phyloP scores from a whole-genome alignment of 2,329 filamentous ascomycete species.

The Penicillium fuscoglaucum region DNA sequence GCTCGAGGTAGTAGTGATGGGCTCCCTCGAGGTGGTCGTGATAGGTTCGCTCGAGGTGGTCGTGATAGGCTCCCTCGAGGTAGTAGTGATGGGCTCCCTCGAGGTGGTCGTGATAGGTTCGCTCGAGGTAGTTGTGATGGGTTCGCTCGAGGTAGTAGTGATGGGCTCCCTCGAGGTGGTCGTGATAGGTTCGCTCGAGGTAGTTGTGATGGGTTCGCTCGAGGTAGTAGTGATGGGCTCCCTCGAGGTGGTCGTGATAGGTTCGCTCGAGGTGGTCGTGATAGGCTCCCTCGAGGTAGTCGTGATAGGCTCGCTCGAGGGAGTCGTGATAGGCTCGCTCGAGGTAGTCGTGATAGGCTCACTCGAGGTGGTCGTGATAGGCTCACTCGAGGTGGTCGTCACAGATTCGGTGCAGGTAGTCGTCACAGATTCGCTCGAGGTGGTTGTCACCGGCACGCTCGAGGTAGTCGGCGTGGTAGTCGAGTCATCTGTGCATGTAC shows the following conservation, averaged over 20 bases:
- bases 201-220: not conserved
- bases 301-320: not conserved
- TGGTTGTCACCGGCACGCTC: not conserved
- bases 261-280: not conserved
- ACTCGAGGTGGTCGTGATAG: not conserved
- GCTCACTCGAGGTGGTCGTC: not conserved
- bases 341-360: not conserved
- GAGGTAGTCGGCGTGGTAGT: not conserved
- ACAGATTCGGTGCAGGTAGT: not conserved
- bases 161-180: not conserved
- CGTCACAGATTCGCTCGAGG: not conserved
- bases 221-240: not conserved
- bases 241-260: not conserved
- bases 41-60: not conserved
- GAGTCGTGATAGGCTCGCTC: not conserved
- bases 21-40: not conserved
- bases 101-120: not conserved
- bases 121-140: not conserved
- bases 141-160: not conserved
- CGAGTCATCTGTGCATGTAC: not conserved
- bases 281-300: not conserved
- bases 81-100: not conserved
- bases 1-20: not conserved
- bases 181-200: rapidly evolving
- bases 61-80: not conserved